phyloP scores from a whole-genome alignment of 2,329 filamentous ascomycete species.

The Calonectria leucothoes region DNA sequence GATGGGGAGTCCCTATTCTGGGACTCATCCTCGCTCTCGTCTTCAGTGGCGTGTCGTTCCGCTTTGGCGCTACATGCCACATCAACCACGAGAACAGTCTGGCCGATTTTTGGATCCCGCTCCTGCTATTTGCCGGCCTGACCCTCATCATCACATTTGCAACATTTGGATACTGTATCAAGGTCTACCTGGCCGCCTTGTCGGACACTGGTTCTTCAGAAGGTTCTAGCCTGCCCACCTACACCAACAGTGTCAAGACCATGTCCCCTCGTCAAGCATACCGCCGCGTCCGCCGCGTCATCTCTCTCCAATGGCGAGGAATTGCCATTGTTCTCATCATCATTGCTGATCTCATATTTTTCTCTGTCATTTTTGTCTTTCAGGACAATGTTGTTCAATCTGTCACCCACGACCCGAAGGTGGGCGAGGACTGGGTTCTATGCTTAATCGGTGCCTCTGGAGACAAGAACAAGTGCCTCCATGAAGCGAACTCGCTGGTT shows the following conservation, averaged over 20 bases:
- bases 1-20: conserved; percentile 85
- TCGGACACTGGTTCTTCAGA: conserved; percentile 79
- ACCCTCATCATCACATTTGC: conserved; percentile 84
- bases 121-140: conserved; percentile 80
- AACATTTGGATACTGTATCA: conserved; percentile 93
- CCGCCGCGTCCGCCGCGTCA: conserved; percentile 84
- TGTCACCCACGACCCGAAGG: conserved; percentile 62
- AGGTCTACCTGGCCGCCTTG: conserved; percentile 90
- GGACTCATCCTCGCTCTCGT: conserved; percentile 82
- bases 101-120: conserved; percentile 89
- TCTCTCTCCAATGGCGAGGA: conserved; percentile 94
- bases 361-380: conserved; percentile 90
- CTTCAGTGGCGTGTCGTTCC: conserved; percentile 92
- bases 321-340: conserved; percentile 92
- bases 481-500: conserved; percentile 69
- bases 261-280: conserved; percentile 90
- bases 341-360: conserved; percentile 91
- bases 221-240: conserved; percentile 76
- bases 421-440: conserved; percentile 73
- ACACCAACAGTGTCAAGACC: conserved; percentile 79
- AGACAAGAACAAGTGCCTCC: conserved; percentile 75
- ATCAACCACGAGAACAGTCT: conserved; percentile 91
- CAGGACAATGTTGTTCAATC: conserved; percentile 79
- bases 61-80: conserved; percentile 92
- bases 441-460: conserved; percentile 71